These are phyloP conservation scores for Wickerhamiella allomyrinae DNA, from an alignment of 805 yeast species.

Conservation along the genomic window DNA sequence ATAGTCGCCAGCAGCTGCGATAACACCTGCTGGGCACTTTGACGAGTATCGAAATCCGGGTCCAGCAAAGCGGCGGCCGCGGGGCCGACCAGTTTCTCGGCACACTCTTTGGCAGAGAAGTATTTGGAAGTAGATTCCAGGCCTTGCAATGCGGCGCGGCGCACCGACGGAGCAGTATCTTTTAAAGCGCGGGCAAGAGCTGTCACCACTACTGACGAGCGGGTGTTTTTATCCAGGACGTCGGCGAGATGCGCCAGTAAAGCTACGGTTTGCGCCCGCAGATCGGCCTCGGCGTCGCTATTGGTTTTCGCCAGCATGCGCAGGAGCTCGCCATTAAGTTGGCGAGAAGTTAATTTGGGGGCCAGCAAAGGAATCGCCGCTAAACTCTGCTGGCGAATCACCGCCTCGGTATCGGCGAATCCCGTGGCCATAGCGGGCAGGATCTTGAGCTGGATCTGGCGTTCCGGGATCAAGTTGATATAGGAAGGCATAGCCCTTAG, in stretches of 20 bases:
- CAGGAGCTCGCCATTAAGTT: slow-evolving; percentile 71
- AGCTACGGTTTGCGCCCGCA: slow-evolving; percentile 62
- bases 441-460: slow-evolving; percentile 54
- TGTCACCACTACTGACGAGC: slow-evolving; percentile 67
- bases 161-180: slow-evolving; percentile 63
- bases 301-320: slow-evolving; percentile 72
- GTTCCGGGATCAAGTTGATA: slow-evolving; percentile 35
- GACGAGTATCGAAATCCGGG: slow-evolving; percentile 50
- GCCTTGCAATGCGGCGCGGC: slow-evolving; percentile 64
- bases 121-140: slow-evolving; percentile 47
- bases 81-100: slow-evolving; percentile 68
- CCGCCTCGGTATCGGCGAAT: slow-evolving; percentile 66
- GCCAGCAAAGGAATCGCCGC: slow-evolving; percentile 46
- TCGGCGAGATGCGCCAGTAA: slow-evolving; percentile 53
- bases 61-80: slow-evolving; percentile 77
- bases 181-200: slow-evolving; percentile 74
- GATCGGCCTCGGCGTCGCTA: slow-evolving; percentile 58
- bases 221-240: slow-evolving; percentile 38
- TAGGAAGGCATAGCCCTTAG: slow-evolving; percentile 47
- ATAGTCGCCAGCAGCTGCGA: slow-evolving; percentile 45
- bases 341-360: slow-evolving; percentile 57
- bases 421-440: slow-evolving; percentile 65
- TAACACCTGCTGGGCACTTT: slow-evolving; percentile 56
- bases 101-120: slow-evolving; percentile 61
- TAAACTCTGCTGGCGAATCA: slow-evolving; percentile 69